Percentiles rank a stretch among this genome's conserved stretches.
phyloP scores from a whole-genome alignment of 257 asterid species.

The Solanum neorickii region DNA sequence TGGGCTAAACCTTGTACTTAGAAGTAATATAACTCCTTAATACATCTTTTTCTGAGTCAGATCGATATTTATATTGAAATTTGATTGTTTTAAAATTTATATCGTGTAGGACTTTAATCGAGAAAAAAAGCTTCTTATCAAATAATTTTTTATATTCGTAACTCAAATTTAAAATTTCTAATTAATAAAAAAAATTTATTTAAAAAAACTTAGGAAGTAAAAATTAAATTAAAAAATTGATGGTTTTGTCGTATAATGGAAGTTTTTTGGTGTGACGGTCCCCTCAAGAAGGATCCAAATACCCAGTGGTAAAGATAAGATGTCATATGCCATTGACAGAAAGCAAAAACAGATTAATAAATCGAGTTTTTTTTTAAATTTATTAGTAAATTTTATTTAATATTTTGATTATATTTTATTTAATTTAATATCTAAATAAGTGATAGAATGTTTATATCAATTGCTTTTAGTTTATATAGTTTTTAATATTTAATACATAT shows the following conservation, averaged over 20 bases:
- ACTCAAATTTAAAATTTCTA: too few relatives aligned
- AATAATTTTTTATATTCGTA: too few relatives aligned
- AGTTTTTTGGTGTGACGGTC: background rate
- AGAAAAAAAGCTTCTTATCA: too few relatives aligned
- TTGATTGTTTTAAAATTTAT: too few relatives aligned
- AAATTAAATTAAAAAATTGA: background rate
- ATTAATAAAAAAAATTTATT: too few relatives aligned
- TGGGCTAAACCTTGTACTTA: background rate
- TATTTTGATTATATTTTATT: background rate
- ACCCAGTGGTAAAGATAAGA: background rate
- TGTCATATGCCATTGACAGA: background rate
- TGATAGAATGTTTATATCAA: background rate
- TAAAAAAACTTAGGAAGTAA: background rate
- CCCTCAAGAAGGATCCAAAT: background rate
- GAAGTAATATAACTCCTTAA: background rate
- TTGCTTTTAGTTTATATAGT: too few relatives aligned
- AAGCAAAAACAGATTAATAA: background rate
- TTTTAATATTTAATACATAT: too few relatives aligned
- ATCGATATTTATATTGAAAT: too few relatives aligned
- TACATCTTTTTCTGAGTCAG: background rate
- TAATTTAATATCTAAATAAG: background rate
- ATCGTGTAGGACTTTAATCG: too few relatives aligned
- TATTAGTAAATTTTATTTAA: background rate
- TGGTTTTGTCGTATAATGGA: background rate
- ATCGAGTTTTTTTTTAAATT: accelerated